phyloP scores from a whole-genome alignment of 108 stramenopile species.

The Skeletonema tropicum region DNA sequence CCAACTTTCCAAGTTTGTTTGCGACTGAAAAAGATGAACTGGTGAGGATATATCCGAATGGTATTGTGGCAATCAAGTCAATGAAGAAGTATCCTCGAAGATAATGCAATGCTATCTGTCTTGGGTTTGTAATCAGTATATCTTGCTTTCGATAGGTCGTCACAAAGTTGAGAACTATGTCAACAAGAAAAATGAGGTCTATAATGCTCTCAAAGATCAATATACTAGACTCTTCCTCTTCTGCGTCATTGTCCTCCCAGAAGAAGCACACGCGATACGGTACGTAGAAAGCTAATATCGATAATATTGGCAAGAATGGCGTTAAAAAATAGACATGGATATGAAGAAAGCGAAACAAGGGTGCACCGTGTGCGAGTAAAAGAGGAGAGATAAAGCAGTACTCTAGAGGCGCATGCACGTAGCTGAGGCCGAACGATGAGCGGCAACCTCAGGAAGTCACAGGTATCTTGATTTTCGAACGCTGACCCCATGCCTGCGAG shows the following conservation, averaged over 20 bases:
- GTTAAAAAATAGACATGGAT: too few relatives aligned
- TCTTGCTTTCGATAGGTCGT: slow-evolving; percentile 32
- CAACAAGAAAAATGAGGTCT: slow-evolving; percentile 34
- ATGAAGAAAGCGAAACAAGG: too few relatives aligned
- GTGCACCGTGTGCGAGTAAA: too few relatives aligned
- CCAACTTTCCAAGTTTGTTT: slow-evolving; percentile 37
- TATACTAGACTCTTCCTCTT: background rate
- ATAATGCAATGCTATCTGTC: slow-evolving; percentile 37
- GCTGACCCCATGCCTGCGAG: too few relatives aligned
- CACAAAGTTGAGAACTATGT: slow-evolving; percentile 42
- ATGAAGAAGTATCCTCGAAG: slow-evolving; percentile 37
- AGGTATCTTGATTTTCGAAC: too few relatives aligned
- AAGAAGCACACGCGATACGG: slow-evolving; percentile 44
- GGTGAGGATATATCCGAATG: slow-evolving; percentile 33
- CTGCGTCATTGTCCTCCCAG: slow-evolving; percentile 25
- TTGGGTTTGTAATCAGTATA: slow-evolving; percentile 6
- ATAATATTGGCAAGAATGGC: too few relatives aligned
- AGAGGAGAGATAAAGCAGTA: too few relatives aligned
- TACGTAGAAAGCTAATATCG: slow-evolving; percentile 34
- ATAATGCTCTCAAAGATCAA: slow-evolving; percentile 20
- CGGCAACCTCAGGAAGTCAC: too few relatives aligned
- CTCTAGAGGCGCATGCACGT: too few relatives aligned
- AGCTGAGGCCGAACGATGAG: too few relatives aligned
- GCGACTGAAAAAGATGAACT: slow-evolving; percentile 1
- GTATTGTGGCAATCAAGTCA: slow-evolving; percentile 40